phyloP scores from a whole-genome alignment of 2,329 filamentous ascomycete genomes.

The Tetracladium maxilliforme region DNA sequence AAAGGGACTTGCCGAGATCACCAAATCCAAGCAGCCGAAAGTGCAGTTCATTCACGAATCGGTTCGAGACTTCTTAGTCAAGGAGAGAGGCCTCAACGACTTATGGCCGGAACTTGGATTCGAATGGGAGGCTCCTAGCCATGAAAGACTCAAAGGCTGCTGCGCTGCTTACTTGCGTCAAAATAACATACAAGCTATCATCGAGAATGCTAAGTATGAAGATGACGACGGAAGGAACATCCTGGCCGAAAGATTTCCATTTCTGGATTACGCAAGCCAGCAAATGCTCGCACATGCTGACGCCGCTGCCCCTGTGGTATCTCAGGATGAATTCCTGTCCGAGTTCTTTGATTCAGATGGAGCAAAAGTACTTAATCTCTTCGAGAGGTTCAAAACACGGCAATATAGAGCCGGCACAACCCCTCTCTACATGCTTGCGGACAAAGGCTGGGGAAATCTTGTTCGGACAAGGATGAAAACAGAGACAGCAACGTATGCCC shows the following conservation, averaged over 20 bases:
- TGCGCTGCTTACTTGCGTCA: conserved; percentile 26
- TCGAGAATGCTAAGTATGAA: conserved; percentile 5
- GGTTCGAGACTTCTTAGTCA: conserved; percentile 23
- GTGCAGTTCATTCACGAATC: conserved; percentile 26
- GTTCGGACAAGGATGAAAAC: too few species aligned
- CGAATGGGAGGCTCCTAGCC: conserved; percentile 15
- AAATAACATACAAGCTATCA: too few species aligned
- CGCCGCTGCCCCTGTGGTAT: conserved; percentile 13
- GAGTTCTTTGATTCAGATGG: conserved; percentile 15
- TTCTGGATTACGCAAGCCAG: conserved; percentile 27
- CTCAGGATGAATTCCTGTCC: conserved; percentile 16
- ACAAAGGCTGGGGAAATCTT: conserved; percentile 10
- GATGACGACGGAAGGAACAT: conserved; percentile 6
- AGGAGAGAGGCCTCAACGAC: conserved; percentile 15
- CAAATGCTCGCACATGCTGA: conserved; percentile 26
- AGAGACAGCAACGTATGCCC: too few species aligned
- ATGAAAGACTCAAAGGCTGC: conserved; percentile 27
- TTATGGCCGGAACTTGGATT: conserved; percentile 18
- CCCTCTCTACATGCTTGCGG: conserved; percentile 20
- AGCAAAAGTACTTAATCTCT: conserved; percentile 14
- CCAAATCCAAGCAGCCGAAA: conserved; percentile 10
- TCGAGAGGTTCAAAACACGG: conserved; percentile 11
- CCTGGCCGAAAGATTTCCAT: conserved; percentile 22
- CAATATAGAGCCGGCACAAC: conserved; percentile 11
- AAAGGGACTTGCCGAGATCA: conserved; percentile 24